Conservation (phyloP, 2,329 filamentous ascomycete species). For the Shiraia sp. region DNA sequence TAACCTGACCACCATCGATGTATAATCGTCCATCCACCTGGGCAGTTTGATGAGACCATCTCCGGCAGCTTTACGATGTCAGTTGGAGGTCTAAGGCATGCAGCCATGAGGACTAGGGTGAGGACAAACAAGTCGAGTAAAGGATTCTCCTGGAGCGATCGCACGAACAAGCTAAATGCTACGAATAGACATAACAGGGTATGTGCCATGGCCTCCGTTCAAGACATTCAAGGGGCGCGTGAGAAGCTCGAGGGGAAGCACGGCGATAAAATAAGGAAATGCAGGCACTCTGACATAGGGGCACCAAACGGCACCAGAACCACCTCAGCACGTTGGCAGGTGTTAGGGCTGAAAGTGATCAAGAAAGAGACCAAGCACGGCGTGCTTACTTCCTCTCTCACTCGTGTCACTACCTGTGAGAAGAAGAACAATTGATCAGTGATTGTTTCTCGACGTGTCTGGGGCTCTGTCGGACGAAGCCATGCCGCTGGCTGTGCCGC, state of each 20-base stretch:
- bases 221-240: conserved; percentile 21
- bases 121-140: conserved; percentile 52
- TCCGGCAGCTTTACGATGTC: conserved; percentile 34
- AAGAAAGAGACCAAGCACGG: conserved; percentile 19
- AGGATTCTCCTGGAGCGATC: conserved; percentile 50
- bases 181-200: conserved; percentile 30
- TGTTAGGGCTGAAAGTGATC: conserved; percentile 31
- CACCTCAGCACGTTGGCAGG: too few species aligned
- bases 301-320: too few species aligned
- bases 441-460: conserved; percentile 31
- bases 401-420: not conserved
- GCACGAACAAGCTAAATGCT: conserved; percentile 30
- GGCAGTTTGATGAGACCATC: conserved; percentile 62
- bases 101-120: conserved; percentile 1
- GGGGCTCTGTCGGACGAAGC: conserved; percentile 25
- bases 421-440: conserved; percentile 21
- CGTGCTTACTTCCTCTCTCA: conserved; percentile 7
- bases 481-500: conserved; percentile 30
- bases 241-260: conserved; percentile 18
- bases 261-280: conserved; percentile 2
- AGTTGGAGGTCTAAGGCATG: not conserved
- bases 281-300: conserved; percentile 10
- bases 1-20: conserved; percentile 56
- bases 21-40: conserved; percentile 63
- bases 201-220: conserved; percentile 38